Conservation (phyloP, 2,329 filamentous ascomycete genomes). For the Akanthomyces uredinophilus region DNA sequence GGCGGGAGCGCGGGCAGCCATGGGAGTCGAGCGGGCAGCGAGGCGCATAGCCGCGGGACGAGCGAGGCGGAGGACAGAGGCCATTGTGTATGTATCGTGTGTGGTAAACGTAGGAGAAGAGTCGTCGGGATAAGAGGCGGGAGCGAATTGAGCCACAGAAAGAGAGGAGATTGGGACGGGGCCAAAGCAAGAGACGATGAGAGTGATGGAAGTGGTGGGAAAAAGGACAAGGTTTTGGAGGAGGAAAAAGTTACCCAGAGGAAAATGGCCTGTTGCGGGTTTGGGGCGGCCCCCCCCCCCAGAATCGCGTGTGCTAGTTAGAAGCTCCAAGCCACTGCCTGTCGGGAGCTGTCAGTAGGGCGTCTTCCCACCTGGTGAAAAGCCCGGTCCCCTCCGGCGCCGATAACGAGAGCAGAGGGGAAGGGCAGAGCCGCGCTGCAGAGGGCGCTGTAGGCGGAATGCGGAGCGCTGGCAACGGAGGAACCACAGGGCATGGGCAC, state of each 20-base stretch:
- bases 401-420: not conserved
- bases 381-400: slow-evolving; percentile 9
- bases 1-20: slow-evolving; percentile 35
- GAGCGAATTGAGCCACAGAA: not conserved
- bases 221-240: slow-evolving; percentile 13
- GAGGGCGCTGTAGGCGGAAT: not conserved
- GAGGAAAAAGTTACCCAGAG: slow-evolving; percentile 1
- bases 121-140: slow-evolving; percentile 8
- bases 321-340: not conserved
- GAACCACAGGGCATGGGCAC: not conserved
- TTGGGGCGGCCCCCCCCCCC: slow-evolving; percentile 2
- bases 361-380: too few species aligned
- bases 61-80: slow-evolving; percentile 52
- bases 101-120: not conserved
- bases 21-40: slow-evolving; percentile 31
- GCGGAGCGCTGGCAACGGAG: not conserved
- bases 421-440: not conserved
- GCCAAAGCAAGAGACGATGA: not conserved
- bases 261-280: slow-evolving; percentile 12
- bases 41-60: slow-evolving; percentile 40
- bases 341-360: not conserved
- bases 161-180: not conserved
- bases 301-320: not conserved
- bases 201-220: not conserved
- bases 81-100: slow-evolving; percentile 39